Base-by-base conservation (phyloP, 1,284 basidiomycete genomes). In the Cutaneotrichosporon cavernicola region DNA sequence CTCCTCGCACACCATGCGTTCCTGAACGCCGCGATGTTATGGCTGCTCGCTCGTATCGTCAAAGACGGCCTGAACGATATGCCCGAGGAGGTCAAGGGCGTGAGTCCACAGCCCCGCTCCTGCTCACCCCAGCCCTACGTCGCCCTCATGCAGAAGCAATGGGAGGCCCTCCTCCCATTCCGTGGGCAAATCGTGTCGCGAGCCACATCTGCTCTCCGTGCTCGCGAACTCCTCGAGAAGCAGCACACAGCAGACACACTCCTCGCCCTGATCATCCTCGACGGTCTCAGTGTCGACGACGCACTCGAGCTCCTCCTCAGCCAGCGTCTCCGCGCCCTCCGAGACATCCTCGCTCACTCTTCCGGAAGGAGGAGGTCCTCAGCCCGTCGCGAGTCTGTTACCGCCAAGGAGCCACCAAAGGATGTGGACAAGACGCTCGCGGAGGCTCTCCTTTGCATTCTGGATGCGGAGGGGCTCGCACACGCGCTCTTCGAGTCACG, bases 81-180 rank as follows among this genome's bases (percentile, higher is more conserved):
- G 71, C 70, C 72, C 1, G 70, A 74, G 22, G 72, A 75, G 4
- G 60, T 67, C 8, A 74, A 69, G 36, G 63, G 61, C 32, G 78
- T 77, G 49, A 65, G 76, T 71, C 38, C 26, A 14, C 22, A 40
- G 26, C 16, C 2, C 5, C 26, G 10, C 8, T 10, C 22, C 13
- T 26, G 18, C 58, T 60, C 50, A 60, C 36, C 7, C 5, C 61
- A 79, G 78, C 64, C 75, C 1, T 80, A 80, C 56, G 55, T 92
- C 67, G 90, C 91, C 18, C 82, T 96, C 4, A 86, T 91, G 6
- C 89, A 91, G 70, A 88, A 91, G 47, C 92, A 96, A 77, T 96
- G 92, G 92, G 92, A 94, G 65, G 84, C 85, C 0, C 85, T 96
- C 14, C 85, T 88, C 1, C 90, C 90, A 66, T 91, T 95, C 73